Conservation (phyloP, 2,329 filamentous ascomycete genomes). For the Ophiobolus disseminans region DNA sequence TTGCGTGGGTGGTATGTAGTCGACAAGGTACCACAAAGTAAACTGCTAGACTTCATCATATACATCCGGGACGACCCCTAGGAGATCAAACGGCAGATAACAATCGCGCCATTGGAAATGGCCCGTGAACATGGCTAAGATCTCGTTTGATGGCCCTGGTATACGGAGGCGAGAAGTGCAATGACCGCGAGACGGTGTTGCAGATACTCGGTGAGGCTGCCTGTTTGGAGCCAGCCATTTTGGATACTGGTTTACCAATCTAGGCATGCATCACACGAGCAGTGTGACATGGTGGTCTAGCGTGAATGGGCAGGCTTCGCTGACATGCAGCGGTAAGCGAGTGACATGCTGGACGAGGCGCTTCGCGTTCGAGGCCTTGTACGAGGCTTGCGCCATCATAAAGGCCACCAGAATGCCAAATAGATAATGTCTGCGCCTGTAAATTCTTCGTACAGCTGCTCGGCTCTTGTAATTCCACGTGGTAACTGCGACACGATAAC, state of each 20-base stretch:
- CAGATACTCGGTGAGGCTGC: too few relatives aligned
- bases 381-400: conserved; percentile 2
- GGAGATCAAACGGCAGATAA: too few relatives aligned
- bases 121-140: too few relatives aligned
- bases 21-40: too few relatives aligned
- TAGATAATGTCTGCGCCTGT: background rate
- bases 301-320: too few relatives aligned
- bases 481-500: too few relatives aligned
- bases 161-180: too few relatives aligned
- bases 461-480: background rate
- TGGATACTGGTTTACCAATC: background rate
- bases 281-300: background rate
- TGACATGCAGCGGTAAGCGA: background rate
- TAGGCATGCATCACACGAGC: conserved; percentile 1
- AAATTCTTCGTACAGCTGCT: background rate
- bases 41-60: too few relatives aligned
- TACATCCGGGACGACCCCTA: too few relatives aligned
- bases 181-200: background rate
- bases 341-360: conserved; percentile 2
- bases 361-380: background rate
- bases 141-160: too few relatives aligned
- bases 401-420: background rate
- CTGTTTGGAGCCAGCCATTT: background rate
- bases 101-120: too few relatives aligned
- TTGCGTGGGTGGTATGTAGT: too few relatives aligned